Evolutionary conservation across 2,329 filamentous ascomycete species (phyloP).

Genomic region (Acrodontium crateriforme): DNA sequence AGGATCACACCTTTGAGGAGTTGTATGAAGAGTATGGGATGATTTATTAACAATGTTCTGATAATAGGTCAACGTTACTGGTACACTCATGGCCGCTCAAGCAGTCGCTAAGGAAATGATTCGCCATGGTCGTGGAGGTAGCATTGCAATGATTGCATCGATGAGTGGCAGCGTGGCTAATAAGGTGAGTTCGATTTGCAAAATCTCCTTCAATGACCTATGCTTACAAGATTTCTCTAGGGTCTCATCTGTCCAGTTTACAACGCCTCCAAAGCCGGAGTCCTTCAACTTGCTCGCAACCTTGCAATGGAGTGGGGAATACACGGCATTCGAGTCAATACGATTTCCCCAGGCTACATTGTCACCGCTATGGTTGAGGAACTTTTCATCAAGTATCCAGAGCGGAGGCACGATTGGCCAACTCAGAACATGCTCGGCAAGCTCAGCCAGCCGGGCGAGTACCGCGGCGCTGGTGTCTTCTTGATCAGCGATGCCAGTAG

Average conservation of each 20-base stretch:
- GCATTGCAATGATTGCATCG: slow-evolving; percentile 48
- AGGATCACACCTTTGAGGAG: no score
- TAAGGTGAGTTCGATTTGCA: slow-evolving; percentile 35
- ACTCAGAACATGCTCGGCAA: slow-evolving; percentile 68
- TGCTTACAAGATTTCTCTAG: slow-evolving; percentile 24
- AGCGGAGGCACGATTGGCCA: slow-evolving; percentile 54
- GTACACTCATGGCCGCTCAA: slow-evolving; percentile 49
- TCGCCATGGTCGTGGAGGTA: slow-evolving; percentile 43
- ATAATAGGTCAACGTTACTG: slow-evolving; percentile 34
- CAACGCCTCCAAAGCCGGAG: slow-evolving; percentile 63
- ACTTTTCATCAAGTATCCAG: slow-evolving; percentile 63
- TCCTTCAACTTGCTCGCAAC: slow-evolving; percentile 57
- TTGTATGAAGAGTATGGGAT: neutral
- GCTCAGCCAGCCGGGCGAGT: slow-evolving; percentile 24
- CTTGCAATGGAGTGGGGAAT: slow-evolving; percentile 60
- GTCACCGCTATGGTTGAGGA: slow-evolving; percentile 71
- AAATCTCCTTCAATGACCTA: neutral
- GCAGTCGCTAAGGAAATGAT: slow-evolving; percentile 53
- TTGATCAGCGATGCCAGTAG: slow-evolving; percentile 29
- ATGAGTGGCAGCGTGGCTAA: slow-evolving; percentile 51
- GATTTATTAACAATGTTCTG: neutral
- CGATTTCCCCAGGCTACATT: slow-evolving; percentile 67
- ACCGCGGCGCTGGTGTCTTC: slow-evolving; percentile 26
- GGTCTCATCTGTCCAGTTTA: slow-evolving; percentile 56
- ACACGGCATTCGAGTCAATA: slow-evolving; percentile 66